Percentiles rank a stretch among this genome's conserved stretches.
phyloP scores from a whole-genome alignment of 2,329 filamentous ascomycete species.

The Grosmannia huntii region DNA sequence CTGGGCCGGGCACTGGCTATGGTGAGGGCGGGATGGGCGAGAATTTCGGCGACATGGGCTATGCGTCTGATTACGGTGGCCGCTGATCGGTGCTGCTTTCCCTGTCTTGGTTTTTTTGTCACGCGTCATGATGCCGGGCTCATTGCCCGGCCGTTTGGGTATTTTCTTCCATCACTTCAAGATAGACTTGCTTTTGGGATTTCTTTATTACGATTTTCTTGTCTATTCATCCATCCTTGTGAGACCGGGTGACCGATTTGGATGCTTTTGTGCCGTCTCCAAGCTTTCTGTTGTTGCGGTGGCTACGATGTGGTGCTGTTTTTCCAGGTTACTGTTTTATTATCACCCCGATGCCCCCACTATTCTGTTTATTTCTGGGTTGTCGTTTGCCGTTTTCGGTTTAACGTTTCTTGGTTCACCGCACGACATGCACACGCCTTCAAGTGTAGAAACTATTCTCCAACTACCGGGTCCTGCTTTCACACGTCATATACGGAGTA shows the following conservation, averaged over 20 bases:
- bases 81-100: constrained; percentile 15
- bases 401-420: too few relatives aligned
- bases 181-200: neutral
- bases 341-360: too few relatives aligned
- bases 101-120: constrained; percentile 2
- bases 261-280: neutral
- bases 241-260: neutral
- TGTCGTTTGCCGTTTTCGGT: too few relatives aligned
- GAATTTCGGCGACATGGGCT: constrained; percentile 40
- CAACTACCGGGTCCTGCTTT: neutral
- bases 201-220: neutral
- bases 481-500: neutral
- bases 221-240: neutral
- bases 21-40: constrained; percentile 43
- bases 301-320: too few relatives aligned
- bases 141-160: neutral
- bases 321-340: too few relatives aligned
- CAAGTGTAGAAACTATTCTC: too few relatives aligned
- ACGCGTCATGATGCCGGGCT: neutral
- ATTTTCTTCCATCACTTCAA: neutral
- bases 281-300: too few relatives aligned
- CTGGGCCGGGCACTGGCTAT: constrained; percentile 46
- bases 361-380: too few relatives aligned
- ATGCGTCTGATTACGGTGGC: constrained; percentile 39
- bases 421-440: too few relatives aligned